Evolutionary conservation across 805 yeast genomes (phyloP).

Genomic region (Zygotorulaspora chibaensis): DNA sequence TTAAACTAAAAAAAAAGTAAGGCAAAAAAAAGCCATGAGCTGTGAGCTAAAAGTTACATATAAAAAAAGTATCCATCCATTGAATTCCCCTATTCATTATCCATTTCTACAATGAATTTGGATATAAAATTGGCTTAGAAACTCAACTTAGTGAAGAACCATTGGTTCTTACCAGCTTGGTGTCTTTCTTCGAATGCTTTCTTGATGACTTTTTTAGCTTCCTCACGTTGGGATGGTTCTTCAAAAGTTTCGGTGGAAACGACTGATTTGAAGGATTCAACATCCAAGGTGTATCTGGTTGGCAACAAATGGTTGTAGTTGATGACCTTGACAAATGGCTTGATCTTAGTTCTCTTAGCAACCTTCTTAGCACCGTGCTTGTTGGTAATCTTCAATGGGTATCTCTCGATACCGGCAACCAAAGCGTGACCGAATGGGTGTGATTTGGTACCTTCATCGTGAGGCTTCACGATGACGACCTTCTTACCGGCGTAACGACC

Average conservation of each 20-base stretch:
- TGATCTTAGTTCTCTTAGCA: conserved; percentile 95
- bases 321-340: conserved; percentile 98
- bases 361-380: conserved; percentile 92
- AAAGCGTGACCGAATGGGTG: conserved; percentile 99
- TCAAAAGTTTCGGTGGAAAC: conserved; percentile 90
- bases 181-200: conserved; percentile 99
- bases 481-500: conserved; percentile 99
- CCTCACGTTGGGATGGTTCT: conserved; percentile 98
- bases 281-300: conserved; percentile 98
- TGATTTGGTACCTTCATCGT: conserved; percentile 97
- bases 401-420: conserved; percentile 98
- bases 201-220: conserved; percentile 98
- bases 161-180: conserved; percentile 99
- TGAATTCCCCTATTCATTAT: conserved; percentile 13
- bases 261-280: conserved; percentile 88
- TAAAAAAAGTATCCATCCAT: conserved; percentile 13
- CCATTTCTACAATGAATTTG: conserved; percentile 10
- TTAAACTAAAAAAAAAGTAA: conserved; percentile 13
- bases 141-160: conserved; percentile 98
- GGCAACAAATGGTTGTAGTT: conserved; percentile 99
- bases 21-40: conserved; percentile 13
- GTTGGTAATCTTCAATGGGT: conserved; percentile 95
- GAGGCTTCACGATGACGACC: conserved; percentile 97
- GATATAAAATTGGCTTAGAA: conserved; percentile 48
- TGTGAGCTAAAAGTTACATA: conserved; percentile 18